These are phyloP conservation scores for Ogataea salicorniae DNA, from an alignment of 805 yeast species.

Conservation along the genomic window DNA sequence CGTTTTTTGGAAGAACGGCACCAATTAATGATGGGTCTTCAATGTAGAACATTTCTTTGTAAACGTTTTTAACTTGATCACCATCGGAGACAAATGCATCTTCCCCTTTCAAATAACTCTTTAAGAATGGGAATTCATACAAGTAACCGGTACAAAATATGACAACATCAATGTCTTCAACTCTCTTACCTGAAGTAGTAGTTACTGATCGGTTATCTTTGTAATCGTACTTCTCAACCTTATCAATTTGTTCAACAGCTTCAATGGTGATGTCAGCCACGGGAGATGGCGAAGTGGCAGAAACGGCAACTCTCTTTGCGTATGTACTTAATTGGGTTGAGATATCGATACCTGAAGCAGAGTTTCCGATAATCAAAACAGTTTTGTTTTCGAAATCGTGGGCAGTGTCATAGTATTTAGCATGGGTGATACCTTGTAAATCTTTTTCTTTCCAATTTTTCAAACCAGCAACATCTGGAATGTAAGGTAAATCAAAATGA, in stretches of 20 bases:
- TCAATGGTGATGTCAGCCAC: constrained; percentile 24
- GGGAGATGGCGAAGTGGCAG: constrained; percentile 27
- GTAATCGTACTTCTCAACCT: constrained; percentile 22
- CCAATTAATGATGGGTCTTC: constrained; percentile 41
- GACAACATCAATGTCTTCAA: constrained; percentile 48
- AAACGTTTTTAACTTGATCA: constrained; percentile 32
- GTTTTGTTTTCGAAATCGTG: constrained; percentile 30
- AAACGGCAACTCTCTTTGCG: constrained; percentile 26
- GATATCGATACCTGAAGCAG: constrained; percentile 70
- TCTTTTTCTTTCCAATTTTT: constrained; percentile 27
- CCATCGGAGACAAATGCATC: constrained; percentile 31
- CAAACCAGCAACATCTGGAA: constrained; percentile 40
- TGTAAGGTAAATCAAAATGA: constrained; percentile 42
- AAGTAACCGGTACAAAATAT: constrained; percentile 75
- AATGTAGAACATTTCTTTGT: constrained; percentile 42
- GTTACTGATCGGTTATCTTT: constrained; percentile 30
- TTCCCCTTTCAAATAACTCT: constrained; percentile 29
- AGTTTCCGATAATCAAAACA: constrained; percentile 37
- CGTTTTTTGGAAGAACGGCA: constrained; percentile 39
- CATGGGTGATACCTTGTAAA: constrained; percentile 36
- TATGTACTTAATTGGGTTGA: constrained; percentile 29
- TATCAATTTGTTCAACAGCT: constrained; percentile 23
- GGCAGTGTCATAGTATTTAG: constrained; percentile 37
- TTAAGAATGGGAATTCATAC: constrained; percentile 59
- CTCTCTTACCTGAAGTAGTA: constrained; percentile 43